A percentile compares a stretch with the other conserved stretches of the same genome.
Evolutionary conservation across 2,329 filamentous ascomycete species (phyloP).

Genomic region (Emergomyces orientalis): DNA sequence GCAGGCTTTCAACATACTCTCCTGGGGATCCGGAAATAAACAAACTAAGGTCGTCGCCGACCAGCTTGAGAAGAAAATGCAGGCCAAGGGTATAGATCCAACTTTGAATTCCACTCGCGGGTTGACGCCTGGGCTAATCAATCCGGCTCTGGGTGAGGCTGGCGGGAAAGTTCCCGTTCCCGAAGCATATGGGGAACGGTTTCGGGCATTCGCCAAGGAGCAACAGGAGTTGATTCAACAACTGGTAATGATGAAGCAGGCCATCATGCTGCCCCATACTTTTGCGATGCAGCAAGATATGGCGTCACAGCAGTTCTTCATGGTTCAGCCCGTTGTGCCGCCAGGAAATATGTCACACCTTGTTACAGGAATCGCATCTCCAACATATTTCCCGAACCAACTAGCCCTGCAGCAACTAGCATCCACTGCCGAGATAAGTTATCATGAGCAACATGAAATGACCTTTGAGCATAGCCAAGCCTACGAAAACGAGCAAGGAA

Average conservation of each 20-base stretch:
- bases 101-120: conserved; percentile 16
- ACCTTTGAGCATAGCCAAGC: background rate
- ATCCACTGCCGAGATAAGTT: background rate
- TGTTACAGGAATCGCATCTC: background rate
- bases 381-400: background rate
- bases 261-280: background rate
- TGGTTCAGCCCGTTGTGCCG: background rate
- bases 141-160: conserved; percentile 10
- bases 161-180: conserved; percentile 14
- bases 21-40: conserved; percentile 23
- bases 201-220: background rate
- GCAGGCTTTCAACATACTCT: conserved; percentile 19
- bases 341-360: background rate
- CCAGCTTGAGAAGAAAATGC: conserved; percentile 6
- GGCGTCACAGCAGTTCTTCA: background rate
- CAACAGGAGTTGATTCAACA: background rate
- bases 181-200: background rate
- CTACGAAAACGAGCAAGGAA: background rate
- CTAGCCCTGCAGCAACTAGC: background rate
- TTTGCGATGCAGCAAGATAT: background rate
- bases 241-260: background rate
- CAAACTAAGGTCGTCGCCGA: conserved; percentile 15
- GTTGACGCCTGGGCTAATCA: conserved; percentile 16
- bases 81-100: conserved; percentile 9
- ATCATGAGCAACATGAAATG: background rate